Base-by-base conservation (phyloP, 2,329 filamentous ascomycete species). In the Torrubiella hemipterigena region DNA sequence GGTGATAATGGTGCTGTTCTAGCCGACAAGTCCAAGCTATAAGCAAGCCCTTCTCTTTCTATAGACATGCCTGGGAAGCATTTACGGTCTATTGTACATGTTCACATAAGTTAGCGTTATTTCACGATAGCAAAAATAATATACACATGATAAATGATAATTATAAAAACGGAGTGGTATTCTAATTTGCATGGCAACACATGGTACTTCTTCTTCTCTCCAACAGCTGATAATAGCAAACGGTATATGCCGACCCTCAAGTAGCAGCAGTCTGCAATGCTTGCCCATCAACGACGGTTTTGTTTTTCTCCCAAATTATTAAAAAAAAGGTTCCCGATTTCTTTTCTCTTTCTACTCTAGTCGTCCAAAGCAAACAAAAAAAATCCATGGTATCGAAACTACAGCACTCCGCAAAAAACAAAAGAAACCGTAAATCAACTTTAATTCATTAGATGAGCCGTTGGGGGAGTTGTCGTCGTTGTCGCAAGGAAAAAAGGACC, bases 1-100 rank as follows among this genome's bases (percentile, higher is more conserved):
- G 55, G 65, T 17, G 58, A 71, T 17, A 81, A 79, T 1, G 76
- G 71, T 0, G 51, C 85, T 38, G 66, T 77, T 14, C 54, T 63
- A 38, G 23, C 39, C 30, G 20, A 45, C 28, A 40, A 29, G 33
- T 47, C 54, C 5, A 60, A 53, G 41, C 32, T 61, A 17, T 61
- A 42, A 44, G 17, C 13, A 30, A 26, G n/a, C n/a, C n/a, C 23
- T 26, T 14, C 23, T 13, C 23, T 13, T 13, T 14, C 23, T 14
- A 13, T 26, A 7, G 23, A 26, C 23, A 26, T 6, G n/a, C 23
- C 7, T 26, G 6, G 23, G 15, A 12, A 6, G 23, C 23, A 23
- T n/a, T 9, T 9, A 9, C 9, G 21, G 9, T 12, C 7, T 26
- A 26, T n/a, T 26, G 12, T 7, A n/a, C 7, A 26, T 13, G 23